Evolutionary conservation across 345 rosid genomes (phyloP).

Genomic region (Balakata baccata): DNA sequence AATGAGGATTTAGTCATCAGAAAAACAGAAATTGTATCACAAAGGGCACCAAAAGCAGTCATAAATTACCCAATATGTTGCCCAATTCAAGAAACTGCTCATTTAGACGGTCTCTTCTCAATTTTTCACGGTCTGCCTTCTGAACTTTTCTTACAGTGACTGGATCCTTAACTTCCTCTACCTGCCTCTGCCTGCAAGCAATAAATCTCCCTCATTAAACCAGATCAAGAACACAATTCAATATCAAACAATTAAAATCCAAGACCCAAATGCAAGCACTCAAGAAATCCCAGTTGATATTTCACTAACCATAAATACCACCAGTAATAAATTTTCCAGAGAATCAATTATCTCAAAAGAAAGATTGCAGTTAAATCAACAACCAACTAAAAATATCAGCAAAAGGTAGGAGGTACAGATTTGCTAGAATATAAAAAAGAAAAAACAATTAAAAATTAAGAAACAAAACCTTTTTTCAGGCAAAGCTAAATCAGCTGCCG

Average conservation of each 20-base stretch:
- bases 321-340: background rate
- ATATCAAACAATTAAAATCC: background rate
- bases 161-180: slow-evolving; percentile 45
- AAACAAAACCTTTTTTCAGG: no score
- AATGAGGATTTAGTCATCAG: no score
- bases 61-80: slow-evolving; percentile 44
- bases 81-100: slow-evolving; percentile 71
- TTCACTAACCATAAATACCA: background rate
- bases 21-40: no score
- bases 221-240: background rate
- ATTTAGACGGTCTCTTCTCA: slow-evolving; percentile 70
- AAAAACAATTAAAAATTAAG: no score
- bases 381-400: background rate
- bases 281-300: no score
- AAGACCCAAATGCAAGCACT: no score
- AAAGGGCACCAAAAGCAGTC: background rate
- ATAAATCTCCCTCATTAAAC: background rate
- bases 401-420: no score
- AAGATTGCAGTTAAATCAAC: background rate
- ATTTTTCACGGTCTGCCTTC: slow-evolving; percentile 69
- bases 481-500: no score
- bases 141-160: slow-evolving; percentile 50
- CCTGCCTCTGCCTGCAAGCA: slow-evolving; percentile 34
- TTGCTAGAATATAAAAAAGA: no score
- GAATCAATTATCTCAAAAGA: background rate